Percentiles rank a stretch among this genome's conserved stretches.
Evolutionary conservation across 2,329 filamentous ascomycete genomes (phyloP).

Genomic region (Exophiala spinifera): DNA sequence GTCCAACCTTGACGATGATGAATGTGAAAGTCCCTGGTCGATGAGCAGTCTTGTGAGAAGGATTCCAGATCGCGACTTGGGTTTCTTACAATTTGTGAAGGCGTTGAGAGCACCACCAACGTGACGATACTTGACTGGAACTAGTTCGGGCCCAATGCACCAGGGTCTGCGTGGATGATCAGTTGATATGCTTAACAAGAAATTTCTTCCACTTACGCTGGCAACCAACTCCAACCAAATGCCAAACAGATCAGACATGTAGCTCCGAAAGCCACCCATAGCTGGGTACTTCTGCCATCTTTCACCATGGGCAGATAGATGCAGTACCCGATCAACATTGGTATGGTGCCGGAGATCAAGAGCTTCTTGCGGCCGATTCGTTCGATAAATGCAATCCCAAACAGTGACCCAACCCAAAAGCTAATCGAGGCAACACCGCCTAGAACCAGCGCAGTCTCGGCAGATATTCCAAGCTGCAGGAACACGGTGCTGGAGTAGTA

Average conservation of each 20-base stretch:
- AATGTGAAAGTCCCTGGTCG: conserved; percentile 74
- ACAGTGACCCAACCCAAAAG: conserved; percentile 14
- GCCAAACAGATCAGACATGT: conserved; percentile 14
- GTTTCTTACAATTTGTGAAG: conserved; percentile 36
- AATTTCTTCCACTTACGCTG: conserved; percentile 59
- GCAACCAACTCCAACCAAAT: conserved; percentile 47
- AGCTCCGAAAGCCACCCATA: conserved; percentile 17
- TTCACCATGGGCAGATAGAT: conserved; percentile 15
- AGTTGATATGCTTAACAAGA: conserved; percentile 43
- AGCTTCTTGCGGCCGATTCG: conserved; percentile 60
- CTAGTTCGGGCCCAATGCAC: conserved; percentile 29
- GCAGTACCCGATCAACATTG: conserved; percentile 10
- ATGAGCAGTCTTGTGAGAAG: conserved; percentile 41
- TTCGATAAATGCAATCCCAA: conserved; percentile 60
- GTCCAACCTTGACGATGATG: conserved; percentile 58
- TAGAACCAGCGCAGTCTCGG: conserved; percentile 1
- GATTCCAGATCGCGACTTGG: conserved; percentile 53
- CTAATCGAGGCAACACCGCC: conserved; percentile 9
- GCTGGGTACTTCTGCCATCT: conserved; percentile 6
- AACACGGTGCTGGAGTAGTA: conserved; percentile 15
- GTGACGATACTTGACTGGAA: conserved; percentile 36
- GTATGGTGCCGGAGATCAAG: conserved; percentile 59
- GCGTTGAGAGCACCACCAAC: conserved; percentile 33
- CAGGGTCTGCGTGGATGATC: conserved; percentile 35
- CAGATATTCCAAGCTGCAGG: conserved; percentile 12